Conservation (phyloP, 768 basidiomycete genomes). For the Tulasnella sp. region DNA sequence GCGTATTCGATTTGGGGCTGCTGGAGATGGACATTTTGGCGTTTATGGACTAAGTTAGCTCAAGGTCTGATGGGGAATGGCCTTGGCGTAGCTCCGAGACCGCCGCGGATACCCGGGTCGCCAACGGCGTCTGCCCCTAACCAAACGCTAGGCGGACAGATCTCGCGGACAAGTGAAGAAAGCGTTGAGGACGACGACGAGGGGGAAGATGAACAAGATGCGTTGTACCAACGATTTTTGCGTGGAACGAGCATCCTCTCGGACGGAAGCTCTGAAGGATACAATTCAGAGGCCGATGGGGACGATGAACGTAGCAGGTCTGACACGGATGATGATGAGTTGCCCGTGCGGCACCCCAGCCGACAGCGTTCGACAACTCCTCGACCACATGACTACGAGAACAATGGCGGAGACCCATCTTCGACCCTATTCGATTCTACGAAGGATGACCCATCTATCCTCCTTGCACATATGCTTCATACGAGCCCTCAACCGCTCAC, state of each 20-base stretch:
- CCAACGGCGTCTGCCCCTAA: neutral
- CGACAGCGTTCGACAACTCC: neutral
- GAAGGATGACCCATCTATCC: neutral
- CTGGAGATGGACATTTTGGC: neutral
- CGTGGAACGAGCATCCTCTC: neutral
- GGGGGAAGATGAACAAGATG: neutral
- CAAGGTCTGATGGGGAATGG: neutral
- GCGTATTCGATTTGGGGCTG: neutral
- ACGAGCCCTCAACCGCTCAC: neutral
- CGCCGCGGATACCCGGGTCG: neutral
- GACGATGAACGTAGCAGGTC: neutral
- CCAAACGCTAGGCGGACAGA: neutral
- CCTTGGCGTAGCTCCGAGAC: neutral
- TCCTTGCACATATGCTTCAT: conserved; percentile 7
- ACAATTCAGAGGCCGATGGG: neutral
- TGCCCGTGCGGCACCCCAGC: neutral
- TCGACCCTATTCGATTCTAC: neutral
- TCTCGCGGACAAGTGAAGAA: neutral
- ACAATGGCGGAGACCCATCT: neutral
- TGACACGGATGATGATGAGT: neutral
- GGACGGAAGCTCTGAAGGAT: neutral
- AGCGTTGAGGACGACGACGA: neutral
- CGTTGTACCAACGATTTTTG: neutral
- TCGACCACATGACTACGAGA: neutral
- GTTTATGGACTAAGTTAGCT: neutral